These are phyloP conservation scores for Cryomyces minteri DNA, from an alignment of 495 filamentous ascomycete genomes.

Conservation along the genomic window DNA sequence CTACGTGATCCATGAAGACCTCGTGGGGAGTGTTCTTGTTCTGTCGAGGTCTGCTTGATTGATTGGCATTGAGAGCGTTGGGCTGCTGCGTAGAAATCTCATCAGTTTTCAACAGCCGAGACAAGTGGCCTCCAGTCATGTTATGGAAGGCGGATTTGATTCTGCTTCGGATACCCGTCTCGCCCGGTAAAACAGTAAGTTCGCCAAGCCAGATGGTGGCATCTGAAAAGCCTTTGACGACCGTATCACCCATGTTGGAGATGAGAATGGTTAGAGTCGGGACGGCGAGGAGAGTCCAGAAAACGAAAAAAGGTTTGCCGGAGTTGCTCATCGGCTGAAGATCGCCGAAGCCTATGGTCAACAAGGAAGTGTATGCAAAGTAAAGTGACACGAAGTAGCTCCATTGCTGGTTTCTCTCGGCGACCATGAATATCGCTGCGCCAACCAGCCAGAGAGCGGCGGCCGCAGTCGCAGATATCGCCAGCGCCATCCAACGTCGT, in stretches of 20 bases:
- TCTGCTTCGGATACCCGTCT: conserved; percentile 23
- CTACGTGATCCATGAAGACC: conserved; percentile 12
- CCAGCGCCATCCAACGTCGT: conserved; percentile 49
- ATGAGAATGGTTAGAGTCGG: conserved; percentile 74
- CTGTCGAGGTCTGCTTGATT: conserved; percentile 8
- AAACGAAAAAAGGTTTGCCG: conserved; percentile 68
- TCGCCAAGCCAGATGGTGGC: conserved; percentile 50
- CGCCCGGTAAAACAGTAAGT: conserved; percentile 59
- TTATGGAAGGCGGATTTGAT: conserved; percentile 9
- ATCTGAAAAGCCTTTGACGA: conserved; percentile 53
- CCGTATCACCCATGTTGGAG: conserved; percentile 62
- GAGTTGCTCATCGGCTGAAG: conserved; percentile 48
- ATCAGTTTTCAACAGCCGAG: not conserved
- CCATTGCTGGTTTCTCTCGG: conserved; percentile 43
- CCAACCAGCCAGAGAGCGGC: conserved; percentile 64
- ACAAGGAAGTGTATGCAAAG: conserved; percentile 57
- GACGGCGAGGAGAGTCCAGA: conserved; percentile 74
- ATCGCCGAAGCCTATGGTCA: conserved; percentile 82
- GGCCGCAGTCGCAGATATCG: conserved; percentile 43
- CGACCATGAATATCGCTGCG: conserved; percentile 47
- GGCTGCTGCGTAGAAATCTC: not conserved
- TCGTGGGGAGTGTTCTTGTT: conserved; percentile 7
- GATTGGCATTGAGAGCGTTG: not conserved
- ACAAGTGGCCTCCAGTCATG: conserved; percentile 5
- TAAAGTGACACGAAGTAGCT: conserved; percentile 68